Evolutionary conservation across 306 rosid genomes (phyloP).

Genomic region (Sesbania bispinosa): DNA sequence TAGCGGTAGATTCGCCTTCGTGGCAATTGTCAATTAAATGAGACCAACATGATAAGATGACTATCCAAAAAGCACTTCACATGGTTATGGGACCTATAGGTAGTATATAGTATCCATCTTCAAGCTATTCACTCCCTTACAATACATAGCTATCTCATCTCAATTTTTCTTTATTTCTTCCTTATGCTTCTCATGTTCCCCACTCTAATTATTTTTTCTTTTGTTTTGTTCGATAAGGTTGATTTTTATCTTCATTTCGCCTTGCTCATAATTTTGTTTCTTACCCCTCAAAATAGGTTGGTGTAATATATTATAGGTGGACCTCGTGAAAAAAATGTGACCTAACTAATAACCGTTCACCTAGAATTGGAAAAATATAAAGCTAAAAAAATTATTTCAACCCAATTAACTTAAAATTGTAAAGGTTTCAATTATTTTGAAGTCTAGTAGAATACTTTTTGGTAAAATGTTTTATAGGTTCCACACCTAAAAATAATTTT

Average conservation of each 20-base stretch:
- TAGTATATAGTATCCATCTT: neutral
- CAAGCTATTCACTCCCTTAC: neutral
- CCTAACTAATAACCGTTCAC: no score
- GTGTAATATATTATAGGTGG: no score
- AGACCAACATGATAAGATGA: conserved; percentile 23
- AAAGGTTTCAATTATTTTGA: no score
- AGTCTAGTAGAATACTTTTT: no score
- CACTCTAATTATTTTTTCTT: neutral
- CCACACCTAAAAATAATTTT: no score
- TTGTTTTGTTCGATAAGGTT: neutral
- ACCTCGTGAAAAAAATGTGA: no score
- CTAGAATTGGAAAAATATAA: no score
- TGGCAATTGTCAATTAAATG: conserved; percentile 6
- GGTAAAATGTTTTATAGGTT: no score
- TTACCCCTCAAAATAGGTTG: neutral
- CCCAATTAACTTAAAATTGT: no score
- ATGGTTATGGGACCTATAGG: conserved; percentile 28
- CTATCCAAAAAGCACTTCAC: conserved; percentile 19
- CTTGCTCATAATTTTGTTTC: neutral
- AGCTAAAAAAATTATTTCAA: no score
- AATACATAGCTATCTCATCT: neutral
- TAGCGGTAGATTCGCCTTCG: neutral
- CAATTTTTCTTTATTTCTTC: neutral
- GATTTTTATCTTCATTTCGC: neutral
- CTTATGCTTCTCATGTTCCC: neutral